Conservation (phyloP, 495 filamentous ascomycete species). For the Monascus purpureus region DNA sequence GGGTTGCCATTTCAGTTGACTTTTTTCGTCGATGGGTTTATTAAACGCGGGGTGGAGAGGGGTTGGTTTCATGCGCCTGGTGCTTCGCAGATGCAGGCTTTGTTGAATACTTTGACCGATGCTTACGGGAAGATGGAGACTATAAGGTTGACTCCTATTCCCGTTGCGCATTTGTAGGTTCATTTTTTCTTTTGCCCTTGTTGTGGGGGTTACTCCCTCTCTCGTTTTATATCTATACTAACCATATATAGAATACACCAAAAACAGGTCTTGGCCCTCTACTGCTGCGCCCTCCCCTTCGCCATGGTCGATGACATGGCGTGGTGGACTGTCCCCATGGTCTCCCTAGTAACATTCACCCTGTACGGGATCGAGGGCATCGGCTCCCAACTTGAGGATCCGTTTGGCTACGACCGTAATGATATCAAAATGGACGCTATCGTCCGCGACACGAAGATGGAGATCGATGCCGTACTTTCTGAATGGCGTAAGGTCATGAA, state of each 20-base stretch:
- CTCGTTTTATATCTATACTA: neutral
- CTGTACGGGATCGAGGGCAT: constrained; percentile 66
- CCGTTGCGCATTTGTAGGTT: constrained; percentile 55
- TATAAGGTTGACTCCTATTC: constrained; percentile 56
- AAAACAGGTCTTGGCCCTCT: constrained; percentile 61
- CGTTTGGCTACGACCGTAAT: constrained; percentile 60
- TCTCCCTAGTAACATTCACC: constrained; percentile 55
- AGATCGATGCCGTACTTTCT: constrained; percentile 47
- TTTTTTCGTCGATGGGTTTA: constrained; percentile 54
- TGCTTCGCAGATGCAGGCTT: constrained; percentile 46
- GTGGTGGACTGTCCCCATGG: constrained; percentile 60
- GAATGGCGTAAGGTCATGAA: constrained; percentile 42
- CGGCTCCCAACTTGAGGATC: constrained; percentile 59
- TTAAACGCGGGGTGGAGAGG: constrained; percentile 44
- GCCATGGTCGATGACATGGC: constrained; percentile 57
- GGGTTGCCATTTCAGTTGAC: constrained; percentile 52
- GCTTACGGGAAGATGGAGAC: constrained; percentile 65
- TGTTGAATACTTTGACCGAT: constrained; percentile 47
- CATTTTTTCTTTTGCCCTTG: neutral
- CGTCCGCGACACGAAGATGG: constrained; percentile 49
- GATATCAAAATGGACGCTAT: constrained; percentile 72
- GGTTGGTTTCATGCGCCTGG: constrained; percentile 48
- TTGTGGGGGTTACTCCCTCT: neutral
- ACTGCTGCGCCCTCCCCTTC: constrained; percentile 59
- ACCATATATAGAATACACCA: constrained; percentile 53